Base-by-base conservation (phyloP, 1,284 basidiomycete species). In the Ceratobasidium sp. region DNA sequence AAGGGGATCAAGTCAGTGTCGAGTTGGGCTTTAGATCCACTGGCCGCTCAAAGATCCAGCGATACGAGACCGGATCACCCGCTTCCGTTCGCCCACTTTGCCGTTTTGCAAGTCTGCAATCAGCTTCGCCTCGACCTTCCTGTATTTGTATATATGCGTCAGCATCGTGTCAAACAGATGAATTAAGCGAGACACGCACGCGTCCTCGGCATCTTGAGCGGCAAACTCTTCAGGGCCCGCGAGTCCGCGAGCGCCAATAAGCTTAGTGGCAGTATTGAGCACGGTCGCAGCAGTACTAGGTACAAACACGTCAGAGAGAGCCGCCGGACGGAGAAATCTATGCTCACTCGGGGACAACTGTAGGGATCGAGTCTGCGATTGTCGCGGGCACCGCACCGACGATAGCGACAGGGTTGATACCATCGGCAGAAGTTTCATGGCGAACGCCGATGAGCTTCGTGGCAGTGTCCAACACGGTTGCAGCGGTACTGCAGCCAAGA, bases 11-110 rank as follows among this genome's bases (percentile, higher is more conserved):
- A 23, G 55, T 18, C 20, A n/a, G n/a, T n/a, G n/a, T n/a, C n/a
- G 23, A 35, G 3, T 20, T 20, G 12, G 52, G 10, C 10, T 3
- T 68, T 77, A 77, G 54, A 77, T 77, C 74, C 54, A 68, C 14
- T 77, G 54, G n/a, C 74, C 74, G 38, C 74, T 68, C 27, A 77
- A 35, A n/a, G n/a, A n/a, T n/a, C n/a, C n/a, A n/a, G n/a, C n/a
- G n/a, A n/a, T n/a, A n/a, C n/a, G n/a, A n/a, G 74, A 68, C 50
- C 54, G 52, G 6, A 77, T 41, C 38, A 77, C 52, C 27, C 74
- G 74, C 74, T 68, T 77, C 65, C 66, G 55, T 65, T 65, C 64
- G 20, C 33, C 74, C 1, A 54, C 41, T 35, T 48, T 67, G 30
- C 74, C 62, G 54, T 77, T 67, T 52, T 67, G 48, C 64, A 77